phyloP scores from a whole-genome alignment of 108 stramenopile species.

The Skeletonema grethae region DNA sequence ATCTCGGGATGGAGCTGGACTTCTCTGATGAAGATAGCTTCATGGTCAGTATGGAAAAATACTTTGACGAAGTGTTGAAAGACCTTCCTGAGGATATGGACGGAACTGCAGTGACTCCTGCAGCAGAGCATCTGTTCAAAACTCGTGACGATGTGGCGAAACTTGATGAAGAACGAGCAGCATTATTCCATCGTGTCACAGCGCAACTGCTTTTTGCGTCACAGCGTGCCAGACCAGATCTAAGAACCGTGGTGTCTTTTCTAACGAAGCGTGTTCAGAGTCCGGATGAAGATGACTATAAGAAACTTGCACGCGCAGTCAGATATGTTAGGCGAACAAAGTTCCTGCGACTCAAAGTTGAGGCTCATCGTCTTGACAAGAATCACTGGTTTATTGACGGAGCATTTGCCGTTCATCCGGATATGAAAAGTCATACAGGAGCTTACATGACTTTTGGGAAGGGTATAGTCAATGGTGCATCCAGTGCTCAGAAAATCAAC shows the following conservation, averaged over 20 bases:
- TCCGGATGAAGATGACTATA: conserved; percentile 30
- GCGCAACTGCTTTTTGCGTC: conserved; percentile 17
- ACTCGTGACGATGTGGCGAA: not conserved
- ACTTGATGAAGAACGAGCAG: not conserved
- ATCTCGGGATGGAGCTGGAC: conserved; percentile 46
- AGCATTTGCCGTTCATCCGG: conserved; percentile 7
- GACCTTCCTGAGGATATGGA: not conserved
- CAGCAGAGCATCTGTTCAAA: conserved; percentile 11
- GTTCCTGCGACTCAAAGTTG: not conserved
- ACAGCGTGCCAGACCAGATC: conserved; percentile 10
- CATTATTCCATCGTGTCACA: conserved; percentile 41
- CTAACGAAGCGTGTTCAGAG: conserved; percentile 27
- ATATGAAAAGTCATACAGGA: conserved; percentile 13
- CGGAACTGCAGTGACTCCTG: not conserved
- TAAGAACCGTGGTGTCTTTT: conserved; percentile 10
- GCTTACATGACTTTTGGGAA: conserved; percentile 13
- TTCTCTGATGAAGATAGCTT: conserved; percentile 8
- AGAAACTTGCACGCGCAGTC: conserved; percentile 20
- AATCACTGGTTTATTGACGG: conserved; percentile 15
- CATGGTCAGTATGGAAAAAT: not conserved
- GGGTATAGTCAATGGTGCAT: not conserved
- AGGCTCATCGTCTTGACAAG: not conserved
- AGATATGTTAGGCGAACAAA: conserved; percentile 3
- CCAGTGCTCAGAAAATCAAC: conserved; percentile 12
- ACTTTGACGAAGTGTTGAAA: not conserved